phyloP scores from a whole-genome alignment of 345 rosid species.

The Carallia pectinifolia region DNA sequence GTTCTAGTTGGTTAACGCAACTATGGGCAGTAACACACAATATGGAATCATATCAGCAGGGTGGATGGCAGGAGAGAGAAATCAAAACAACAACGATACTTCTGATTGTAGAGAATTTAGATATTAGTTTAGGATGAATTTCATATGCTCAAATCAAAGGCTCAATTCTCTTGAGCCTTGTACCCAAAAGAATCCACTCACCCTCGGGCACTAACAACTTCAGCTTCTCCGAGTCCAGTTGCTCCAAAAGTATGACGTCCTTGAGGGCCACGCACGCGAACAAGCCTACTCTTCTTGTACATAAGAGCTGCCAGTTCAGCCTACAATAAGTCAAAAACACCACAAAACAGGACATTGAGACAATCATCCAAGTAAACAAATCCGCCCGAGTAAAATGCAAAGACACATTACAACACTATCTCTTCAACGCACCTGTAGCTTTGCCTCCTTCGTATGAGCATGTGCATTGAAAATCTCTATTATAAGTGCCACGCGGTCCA shows the following conservation, averaged over 20 bases:
- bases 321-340: conserved; percentile 35
- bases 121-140: no score
- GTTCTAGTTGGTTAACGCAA: not conserved
- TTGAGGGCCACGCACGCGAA: conserved; percentile 72
- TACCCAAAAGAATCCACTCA: conserved; percentile 27
- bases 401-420: conserved; percentile 4
- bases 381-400: not conserved
- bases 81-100: no score
- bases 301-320: conserved; percentile 88
- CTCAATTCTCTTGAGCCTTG: no score
- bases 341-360: conserved; percentile 9
- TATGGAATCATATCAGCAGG: not conserved
- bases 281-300: conserved; percentile 90
- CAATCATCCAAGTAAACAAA: not conserved
- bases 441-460: conserved; percentile 91
- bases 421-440: conserved; percentile 62
- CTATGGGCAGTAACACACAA: not conserved
- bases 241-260: conserved; percentile 75
- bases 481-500: conserved; percentile 91
- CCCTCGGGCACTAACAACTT: conserved; percentile 99
- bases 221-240: conserved; percentile 64
- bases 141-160: no score
- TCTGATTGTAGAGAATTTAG: no score
- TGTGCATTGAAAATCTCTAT: conserved; percentile 96
- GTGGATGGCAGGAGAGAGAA: not conserved